Evolutionary conservation across 352 stramenopile genomes (phyloP), one percentile per base, ranked within the genome.

Genomic region (Sclerospora graminicola): DNA sequence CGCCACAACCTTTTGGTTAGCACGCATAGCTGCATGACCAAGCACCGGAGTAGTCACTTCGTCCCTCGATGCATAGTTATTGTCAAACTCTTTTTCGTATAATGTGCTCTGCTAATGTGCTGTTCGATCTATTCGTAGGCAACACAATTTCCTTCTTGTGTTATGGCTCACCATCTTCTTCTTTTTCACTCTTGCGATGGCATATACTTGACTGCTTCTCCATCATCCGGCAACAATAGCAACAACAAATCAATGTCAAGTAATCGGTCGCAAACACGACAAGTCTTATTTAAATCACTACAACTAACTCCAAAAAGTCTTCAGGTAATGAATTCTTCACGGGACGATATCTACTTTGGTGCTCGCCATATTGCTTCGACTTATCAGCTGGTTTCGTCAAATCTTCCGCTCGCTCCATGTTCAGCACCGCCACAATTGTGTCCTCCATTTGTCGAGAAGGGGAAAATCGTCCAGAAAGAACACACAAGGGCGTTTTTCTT

Each of bases 51-150:
- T 53, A n/a, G 80, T 45, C 9, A 73, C 60, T 36, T 80, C 70
- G 11, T 83, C 65, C 11, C 67, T 62, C 49, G 81, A 61, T 20
- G 71, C 65, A 7, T 66, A 68, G 13, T 66, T 58, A 4, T 69
- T 51, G 9, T 61, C 54, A 55, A 89, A 89, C 58, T 87, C 77
- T 39, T 85, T 86, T 2, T 77, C 80, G 30, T 87, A 92, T 43
- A 89, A 41, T 18, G 80, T 92, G 2, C 30, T 89, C 75, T 0
- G 75, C 71, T 11, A 89, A 55, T 0, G 57, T 65, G 33, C 63
- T 84, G n/a, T 56, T 67, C 13, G 80, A 92, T 36, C 73, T 69
- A 13, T 86, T 64, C 1, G 31, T n/a, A 4, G 23, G 41, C 5
- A 52, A 42, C 5, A 33, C 19, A 13, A 8, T 23, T 20, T 56